A percentile compares a stretch with the other conserved stretches of the same genome.
phyloP scores from a whole-genome alignment of 2,329 filamentous ascomycete species.

The Aplosporella prunicola region DNA sequence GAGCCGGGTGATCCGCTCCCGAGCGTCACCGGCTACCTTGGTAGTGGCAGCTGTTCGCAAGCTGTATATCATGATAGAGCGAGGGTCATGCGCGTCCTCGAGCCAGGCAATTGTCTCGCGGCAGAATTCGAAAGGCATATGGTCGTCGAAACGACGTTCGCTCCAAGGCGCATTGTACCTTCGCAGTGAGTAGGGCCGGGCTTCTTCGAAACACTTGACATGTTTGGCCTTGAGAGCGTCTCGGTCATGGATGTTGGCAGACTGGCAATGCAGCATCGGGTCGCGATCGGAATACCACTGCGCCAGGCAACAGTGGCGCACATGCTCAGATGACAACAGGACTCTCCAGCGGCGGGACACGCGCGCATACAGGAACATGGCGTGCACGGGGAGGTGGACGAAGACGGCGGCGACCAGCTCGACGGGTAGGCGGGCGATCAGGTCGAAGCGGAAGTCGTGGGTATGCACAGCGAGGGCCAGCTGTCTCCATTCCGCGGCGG shows the following conservation, averaged over 20 bases:
- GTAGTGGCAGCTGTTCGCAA: background rate
- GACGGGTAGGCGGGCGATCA: conserved; percentile 26
- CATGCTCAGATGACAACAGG: conserved; percentile 18
- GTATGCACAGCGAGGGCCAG: conserved; percentile 15
- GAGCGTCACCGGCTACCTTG: conserved; percentile 14
- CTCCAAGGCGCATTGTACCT: too few relatives aligned
- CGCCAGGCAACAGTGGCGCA: conserved; percentile 17
- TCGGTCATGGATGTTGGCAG: background rate
- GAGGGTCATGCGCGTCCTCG: background rate
- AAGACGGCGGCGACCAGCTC: conserved; percentile 31
- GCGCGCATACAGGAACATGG: conserved; percentile 20
- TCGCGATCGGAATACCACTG: conserved; percentile 17
- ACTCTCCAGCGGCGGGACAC: conserved; percentile 23
- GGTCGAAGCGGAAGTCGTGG: conserved; percentile 24
- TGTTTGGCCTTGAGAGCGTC: conserved; percentile 15
- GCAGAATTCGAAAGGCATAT: background rate
- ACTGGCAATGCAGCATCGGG: conserved; percentile 12
- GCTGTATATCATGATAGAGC: background rate
- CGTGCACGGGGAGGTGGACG: conserved; percentile 22
- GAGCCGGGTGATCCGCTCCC: conserved; percentile 16
- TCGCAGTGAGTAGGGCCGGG: conserved; percentile 1
- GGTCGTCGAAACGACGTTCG: too few relatives aligned
- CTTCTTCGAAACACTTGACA: conserved; percentile 20
- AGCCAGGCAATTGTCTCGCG: background rate
- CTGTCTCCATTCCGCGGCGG: conserved; percentile 23